A percentile compares a stretch with the other conserved stretches of the same genome.
Evolutionary conservation across 768 basidiomycete species (phyloP).

Genomic region (Xerocomus brunneocitrinus): DNA sequence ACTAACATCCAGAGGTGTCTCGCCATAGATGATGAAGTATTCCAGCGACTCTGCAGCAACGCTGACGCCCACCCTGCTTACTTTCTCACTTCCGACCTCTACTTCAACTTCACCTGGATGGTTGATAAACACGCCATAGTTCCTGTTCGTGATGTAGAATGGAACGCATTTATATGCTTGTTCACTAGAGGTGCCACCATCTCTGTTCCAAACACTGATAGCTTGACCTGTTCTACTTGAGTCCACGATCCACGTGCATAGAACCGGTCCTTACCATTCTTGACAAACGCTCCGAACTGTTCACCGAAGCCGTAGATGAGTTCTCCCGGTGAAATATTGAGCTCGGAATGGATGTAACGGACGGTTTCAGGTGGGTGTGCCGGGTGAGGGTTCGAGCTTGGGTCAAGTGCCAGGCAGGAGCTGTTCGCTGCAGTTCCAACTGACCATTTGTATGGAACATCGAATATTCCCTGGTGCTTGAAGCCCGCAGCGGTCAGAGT

Average conservation of each 20-base stretch:
- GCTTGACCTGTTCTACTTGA: conserved; percentile 41
- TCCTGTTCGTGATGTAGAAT: conserved; percentile 65
- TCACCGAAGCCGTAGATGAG: conserved; percentile 72
- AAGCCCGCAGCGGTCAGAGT: conserved; percentile 37
- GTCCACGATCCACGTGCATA: conserved; percentile 15
- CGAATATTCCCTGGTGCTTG: conserved; percentile 52
- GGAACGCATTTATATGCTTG: conserved; percentile 66
- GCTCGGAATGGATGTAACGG: conserved; percentile 51
- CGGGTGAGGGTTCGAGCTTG: conserved; percentile 54
- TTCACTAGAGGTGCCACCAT: conserved; percentile 69
- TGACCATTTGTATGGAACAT: conserved; percentile 55
- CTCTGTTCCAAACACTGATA: conserved; percentile 67
- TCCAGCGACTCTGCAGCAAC: conserved; percentile 61
- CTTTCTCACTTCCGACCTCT: conserved; percentile 65
- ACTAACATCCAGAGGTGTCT: conserved; percentile 52
- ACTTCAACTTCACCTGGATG: conserved; percentile 73
- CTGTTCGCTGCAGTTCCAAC: conserved; percentile 45
- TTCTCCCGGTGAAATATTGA: conserved; percentile 66
- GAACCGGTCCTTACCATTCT: conserved; percentile 54
- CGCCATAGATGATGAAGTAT: conserved; percentile 69
- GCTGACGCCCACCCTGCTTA: conserved; percentile 58
- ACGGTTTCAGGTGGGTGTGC: conserved; percentile 37
- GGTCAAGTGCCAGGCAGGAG: conserved; percentile 53
- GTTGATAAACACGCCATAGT: conserved; percentile 75
- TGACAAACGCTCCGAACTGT: conserved; percentile 69